phyloP scores from a whole-genome alignment of 2,329 filamentous ascomycete species.

The Botrytis byssoidea region DNA sequence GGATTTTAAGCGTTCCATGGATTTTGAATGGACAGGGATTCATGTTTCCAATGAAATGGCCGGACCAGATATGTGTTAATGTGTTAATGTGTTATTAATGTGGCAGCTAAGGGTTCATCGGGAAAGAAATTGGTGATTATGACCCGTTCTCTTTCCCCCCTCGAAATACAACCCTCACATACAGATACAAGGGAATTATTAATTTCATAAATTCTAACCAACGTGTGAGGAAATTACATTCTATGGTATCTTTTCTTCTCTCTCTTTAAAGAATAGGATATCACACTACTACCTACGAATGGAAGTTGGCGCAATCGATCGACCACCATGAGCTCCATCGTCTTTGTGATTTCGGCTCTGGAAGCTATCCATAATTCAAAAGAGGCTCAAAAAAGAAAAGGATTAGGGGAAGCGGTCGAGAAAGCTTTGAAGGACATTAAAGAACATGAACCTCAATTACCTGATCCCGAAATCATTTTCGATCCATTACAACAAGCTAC shows the following conservation, averaged over 20 bases:
- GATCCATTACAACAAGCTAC: constrained; percentile 87
- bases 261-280: background rate
- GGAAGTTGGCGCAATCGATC: constrained; percentile 33
- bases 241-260: background rate
- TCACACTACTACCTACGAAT: constrained; percentile 26
- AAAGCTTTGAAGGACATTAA: constrained; percentile 84
- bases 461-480: constrained; percentile 90
- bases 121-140: constrained; percentile 7
- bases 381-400: constrained; percentile 83
- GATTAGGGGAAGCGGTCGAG: constrained; percentile 77
- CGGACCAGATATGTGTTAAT: constrained; percentile 16
- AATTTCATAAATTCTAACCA: background rate
- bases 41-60: background rate
- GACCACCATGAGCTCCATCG: constrained; percentile 81
- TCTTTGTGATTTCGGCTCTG: constrained; percentile 91
- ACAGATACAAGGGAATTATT: constrained; percentile 2
- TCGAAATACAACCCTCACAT: background rate
- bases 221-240: background rate
- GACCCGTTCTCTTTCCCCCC: background rate
- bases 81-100: constrained; percentile 7
- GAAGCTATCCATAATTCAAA: constrained; percentile 90
- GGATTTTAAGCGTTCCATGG: background rate
- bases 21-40: background rate
- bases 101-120: constrained; percentile 11
- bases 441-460: constrained; percentile 73